phyloP scores from a whole-genome alignment of 2,329 filamentous ascomycete species.

The Grosmannia huntii region DNA sequence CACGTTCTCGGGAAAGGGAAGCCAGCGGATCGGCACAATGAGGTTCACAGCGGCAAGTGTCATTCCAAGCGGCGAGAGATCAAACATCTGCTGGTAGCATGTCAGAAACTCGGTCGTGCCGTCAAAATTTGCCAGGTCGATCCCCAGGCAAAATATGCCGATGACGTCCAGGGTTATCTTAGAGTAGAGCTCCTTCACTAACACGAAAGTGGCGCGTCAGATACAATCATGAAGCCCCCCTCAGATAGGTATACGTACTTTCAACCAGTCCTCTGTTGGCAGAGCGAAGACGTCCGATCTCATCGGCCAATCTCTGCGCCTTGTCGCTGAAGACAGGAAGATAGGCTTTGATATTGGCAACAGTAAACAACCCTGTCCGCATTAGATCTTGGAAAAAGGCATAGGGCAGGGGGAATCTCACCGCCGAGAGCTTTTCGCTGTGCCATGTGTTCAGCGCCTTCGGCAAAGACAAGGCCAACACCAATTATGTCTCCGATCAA shows the following conservation, averaged over 20 bases:
- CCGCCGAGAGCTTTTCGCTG: conserved; percentile 21
- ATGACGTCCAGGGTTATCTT: conserved; percentile 23
- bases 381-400: no score
- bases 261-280: background rate
- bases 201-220: conserved; percentile 9
- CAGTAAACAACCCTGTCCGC: conserved; percentile 20
- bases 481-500: conserved; percentile 24
- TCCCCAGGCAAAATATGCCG: conserved; percentile 20
- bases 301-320: conserved; percentile 11
- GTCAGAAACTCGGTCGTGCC: conserved; percentile 16
- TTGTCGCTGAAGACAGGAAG: conserved; percentile 24
- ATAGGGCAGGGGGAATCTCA: conserved; percentile 1
- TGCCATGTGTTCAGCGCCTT: conserved; percentile 21
- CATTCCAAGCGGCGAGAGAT: conserved; percentile 12
- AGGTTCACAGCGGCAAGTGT: conserved; percentile 5
- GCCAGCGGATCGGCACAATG: conserved; percentile 14
- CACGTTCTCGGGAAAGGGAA: conserved; percentile 26
- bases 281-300: background rate
- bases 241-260: background rate
- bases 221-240: background rate
- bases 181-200: conserved; percentile 18
- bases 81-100: conserved; percentile 20
- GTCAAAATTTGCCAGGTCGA: conserved; percentile 19
- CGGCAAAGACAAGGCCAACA: conserved; percentile 23
- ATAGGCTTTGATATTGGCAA: conserved; percentile 23